Evolutionary conservation across 2,329 filamentous ascomycete species (phyloP).

Genomic region (Proliferodiscus dingleyae): DNA sequence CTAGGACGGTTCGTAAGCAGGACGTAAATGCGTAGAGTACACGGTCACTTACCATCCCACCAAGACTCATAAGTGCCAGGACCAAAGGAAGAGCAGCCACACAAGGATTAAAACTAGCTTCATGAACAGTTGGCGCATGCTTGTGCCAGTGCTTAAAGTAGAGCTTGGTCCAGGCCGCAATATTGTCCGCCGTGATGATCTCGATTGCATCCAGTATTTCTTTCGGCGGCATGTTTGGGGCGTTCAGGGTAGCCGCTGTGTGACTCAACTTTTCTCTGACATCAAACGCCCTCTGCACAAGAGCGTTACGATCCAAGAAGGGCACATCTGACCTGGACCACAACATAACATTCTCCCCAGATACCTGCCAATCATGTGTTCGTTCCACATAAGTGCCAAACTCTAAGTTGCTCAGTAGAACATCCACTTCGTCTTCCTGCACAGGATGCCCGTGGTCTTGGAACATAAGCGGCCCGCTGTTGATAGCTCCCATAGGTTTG

Average conservation of each 20-base stretch:
- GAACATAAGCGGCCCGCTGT: slow-evolving; percentile 2
- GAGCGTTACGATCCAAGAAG: slow-evolving; percentile 17
- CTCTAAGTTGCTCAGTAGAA: slow-evolving; percentile 25
- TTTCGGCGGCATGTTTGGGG: slow-evolving; percentile 19
- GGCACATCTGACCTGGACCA: slow-evolving; percentile 19
- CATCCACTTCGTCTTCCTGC: slow-evolving; percentile 19
- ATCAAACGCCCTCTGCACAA: slow-evolving; percentile 26
- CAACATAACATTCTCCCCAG: slow-evolving; percentile 19
- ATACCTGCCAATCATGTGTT: slow-evolving; percentile 24
- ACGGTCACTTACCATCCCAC: slow-evolving; percentile 25
- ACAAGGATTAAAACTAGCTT: slow-evolving; percentile 28
- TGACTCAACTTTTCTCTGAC: slow-evolving; percentile 28
- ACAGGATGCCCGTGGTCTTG: slow-evolving; percentile 16
- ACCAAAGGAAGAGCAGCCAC: slow-evolving; percentile 27
- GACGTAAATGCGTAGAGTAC: neutral
- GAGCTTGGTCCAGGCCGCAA: slow-evolving; percentile 25
- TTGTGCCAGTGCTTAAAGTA: slow-evolving; percentile 32
- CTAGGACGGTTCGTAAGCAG: slow-evolving; percentile 12
- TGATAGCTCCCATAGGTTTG: slow-evolving; percentile 4
- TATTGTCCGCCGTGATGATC: slow-evolving; percentile 21
- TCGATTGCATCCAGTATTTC: slow-evolving; percentile 27
- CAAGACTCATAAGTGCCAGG: slow-evolving; percentile 28
- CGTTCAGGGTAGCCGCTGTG: slow-evolving; percentile 16
- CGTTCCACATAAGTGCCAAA: slow-evolving; percentile 25
- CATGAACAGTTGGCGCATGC: slow-evolving; percentile 30